Base-by-base conservation (phyloP, 176 grass and related monocot species). In the Miscanthus lutarioriparius region DNA sequence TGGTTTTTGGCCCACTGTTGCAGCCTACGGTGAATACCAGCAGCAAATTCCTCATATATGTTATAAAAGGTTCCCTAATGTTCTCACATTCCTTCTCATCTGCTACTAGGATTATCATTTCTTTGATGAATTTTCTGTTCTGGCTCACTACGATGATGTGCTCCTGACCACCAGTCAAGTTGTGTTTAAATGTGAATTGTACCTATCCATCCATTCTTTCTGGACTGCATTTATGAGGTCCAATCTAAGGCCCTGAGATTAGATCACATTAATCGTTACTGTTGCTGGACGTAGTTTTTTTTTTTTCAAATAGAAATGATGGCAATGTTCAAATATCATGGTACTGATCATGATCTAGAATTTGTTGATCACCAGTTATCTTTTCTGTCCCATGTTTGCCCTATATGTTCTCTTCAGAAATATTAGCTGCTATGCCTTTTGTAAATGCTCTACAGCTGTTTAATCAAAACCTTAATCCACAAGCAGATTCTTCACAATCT, bases 11-110 rank as follows among this genome's bases (percentile, higher is more conserved):
- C 0, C 83, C 74, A 15, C 15, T 92, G 56, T 45, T 86, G 36
- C 87, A 92, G 77, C 77, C 83, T 58, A 59, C 6, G 1, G 75
- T 87, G 39, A 92, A 88, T 72, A 86, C 76, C 7, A 77, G 80
- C 56, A 92, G 74, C 22, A 76, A 76, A 56, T 84, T 87, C 38
- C 68, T 83, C 64, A 72, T 91, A 64, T 84, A 64, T 75, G 33
- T 92, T 19, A 76, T 86, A 33, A 87, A 84, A 84, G 70, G 91
- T 90, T 72, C 41, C 26, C 62, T 6, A 5, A 26, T 7, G 8
- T 1, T 84, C 44, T 25, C 43, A 32, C 0, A 22, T 73, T 56
- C 63, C 25, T 78, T 90, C 26, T 58, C 67, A n/a, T 72, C 20
- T 13, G 73, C 62, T 78, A 41, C 9, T 17, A 72, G 44, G 44